phyloP scores from a whole-genome alignment of 2,329 filamentous ascomycete species.

The Ophiostoma australiae region DNA sequence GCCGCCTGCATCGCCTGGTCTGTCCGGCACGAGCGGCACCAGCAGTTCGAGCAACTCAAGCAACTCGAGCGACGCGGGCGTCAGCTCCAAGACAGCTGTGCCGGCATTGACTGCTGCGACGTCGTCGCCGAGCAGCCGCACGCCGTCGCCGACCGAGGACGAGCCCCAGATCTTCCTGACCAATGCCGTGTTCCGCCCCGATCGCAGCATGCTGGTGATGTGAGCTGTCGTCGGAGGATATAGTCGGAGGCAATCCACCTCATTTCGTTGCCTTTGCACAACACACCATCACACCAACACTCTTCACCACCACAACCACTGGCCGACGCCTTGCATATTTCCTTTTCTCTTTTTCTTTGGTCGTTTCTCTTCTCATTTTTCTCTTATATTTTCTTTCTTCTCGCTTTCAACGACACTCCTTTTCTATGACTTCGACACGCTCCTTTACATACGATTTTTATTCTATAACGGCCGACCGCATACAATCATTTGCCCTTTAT shows the following conservation, averaged over 20 bases:
- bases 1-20: conserved; percentile 35
- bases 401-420: conserved; percentile 1
- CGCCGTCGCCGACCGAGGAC: conserved; percentile 19
- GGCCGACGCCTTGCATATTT: neutral
- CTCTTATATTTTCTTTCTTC: neutral
- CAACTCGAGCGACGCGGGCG: neutral
- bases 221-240: neutral
- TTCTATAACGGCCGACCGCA: conserved; percentile 12
- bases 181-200: conserved; percentile 47
- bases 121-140: conserved; percentile 21
- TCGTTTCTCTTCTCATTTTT: conserved; percentile 5
- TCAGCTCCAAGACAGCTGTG: conserved; percentile 23
- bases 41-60: neutral
- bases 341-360: neutral
- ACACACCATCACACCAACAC: neutral
- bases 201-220: conserved; percentile 24
- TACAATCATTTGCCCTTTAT: conserved; percentile 13
- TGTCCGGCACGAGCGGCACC: conserved; percentile 14
- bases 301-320: neutral
- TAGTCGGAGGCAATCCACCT: neutral
- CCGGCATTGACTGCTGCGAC: neutral
- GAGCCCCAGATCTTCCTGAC: conserved; percentile 43
- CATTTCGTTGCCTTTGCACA: neutral
- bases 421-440: conserved; percentile 16
- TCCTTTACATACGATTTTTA: conserved; percentile 19